A percentile compares a stretch with the other conserved stretches of the same genome.
Conservation (phyloP, 129 eudicot genomes). For the Solidago caesia region DNA sequence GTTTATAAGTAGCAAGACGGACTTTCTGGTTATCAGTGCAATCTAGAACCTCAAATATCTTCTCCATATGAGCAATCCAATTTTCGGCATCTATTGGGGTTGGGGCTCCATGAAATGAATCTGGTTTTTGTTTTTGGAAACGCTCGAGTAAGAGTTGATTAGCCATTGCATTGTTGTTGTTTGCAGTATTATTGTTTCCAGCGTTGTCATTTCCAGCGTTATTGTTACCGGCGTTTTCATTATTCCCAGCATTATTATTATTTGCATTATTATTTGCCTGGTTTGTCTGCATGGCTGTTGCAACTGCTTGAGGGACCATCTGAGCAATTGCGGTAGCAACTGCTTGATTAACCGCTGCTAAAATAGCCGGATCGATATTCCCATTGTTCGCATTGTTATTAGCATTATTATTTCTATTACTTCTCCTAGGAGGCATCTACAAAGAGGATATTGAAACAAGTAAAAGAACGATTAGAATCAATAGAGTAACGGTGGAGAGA, state of each 20-base stretch:
- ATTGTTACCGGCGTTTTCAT: too few relatives aligned
- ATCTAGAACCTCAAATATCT: too few relatives aligned
- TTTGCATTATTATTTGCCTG: not conserved
- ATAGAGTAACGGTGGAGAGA: too few relatives aligned
- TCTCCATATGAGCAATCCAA: not conserved
- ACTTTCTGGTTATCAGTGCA: not conserved
- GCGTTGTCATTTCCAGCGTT: not conserved
- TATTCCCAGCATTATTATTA: too few relatives aligned
- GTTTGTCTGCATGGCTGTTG: not conserved
- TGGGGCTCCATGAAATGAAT: not conserved
- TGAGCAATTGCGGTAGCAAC: not conserved
- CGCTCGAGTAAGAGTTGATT: not conserved
- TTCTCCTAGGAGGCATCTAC: not conserved
- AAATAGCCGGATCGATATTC: not conserved
- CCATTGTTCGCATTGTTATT: not conserved
- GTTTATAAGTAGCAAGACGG: not conserved
- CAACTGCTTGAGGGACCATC: not conserved
- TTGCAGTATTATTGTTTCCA: too few relatives aligned
- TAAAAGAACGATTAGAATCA: too few relatives aligned
- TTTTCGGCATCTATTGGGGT: not conserved
- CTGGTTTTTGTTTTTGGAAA: not conserved
- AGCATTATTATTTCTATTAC: not conserved
- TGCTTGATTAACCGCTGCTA: not conserved
- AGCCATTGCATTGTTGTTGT: not conserved
- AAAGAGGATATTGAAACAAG: not conserved